Evolutionary conservation across 2,329 filamentous ascomycete genomes (phyloP), one percentile per base, ranked within the genome.

Genomic region (Biscogniauxia sp.): DNA sequence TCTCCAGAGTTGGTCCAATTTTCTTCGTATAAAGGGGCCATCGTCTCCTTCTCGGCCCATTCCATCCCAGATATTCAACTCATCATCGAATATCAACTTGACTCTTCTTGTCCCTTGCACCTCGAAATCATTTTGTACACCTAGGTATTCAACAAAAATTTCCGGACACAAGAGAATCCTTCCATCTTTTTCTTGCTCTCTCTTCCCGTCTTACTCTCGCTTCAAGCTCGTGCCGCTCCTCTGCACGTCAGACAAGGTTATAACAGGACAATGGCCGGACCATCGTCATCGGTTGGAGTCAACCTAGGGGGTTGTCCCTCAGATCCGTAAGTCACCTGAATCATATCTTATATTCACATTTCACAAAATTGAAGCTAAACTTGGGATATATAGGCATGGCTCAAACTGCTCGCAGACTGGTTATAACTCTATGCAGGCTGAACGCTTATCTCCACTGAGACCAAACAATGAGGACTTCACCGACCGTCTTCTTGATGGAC

Each of bases 271-370:
- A 65, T 65, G 63, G n/a, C 41, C 26, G 49, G 45, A 54, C 20
- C 23, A n/a, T 54, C 20, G 37, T 53, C 61, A 23, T 61, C 63
- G 5, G 23, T 51, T 20, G 57, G 20, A 32, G 32, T 61, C 7
- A 64, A 65, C n/a, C 51, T 59, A 37, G 54, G n/a, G 5, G 63
- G 57, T 23, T 61, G 61, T 19, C 51, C 55, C 52, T 57, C 51
- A 49, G 61, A 61, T 26, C 63, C 63, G 54, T 68, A 63, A 52
- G 68, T 59, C 19, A 20, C 52, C 15, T 52, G 20, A 6, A 41
- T n/a, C 19, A 7, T 4, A 20, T 25, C 5, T 23, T 7, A 51
- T 57, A 26, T 56, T 49, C 20, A 11, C 23, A 8, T 49, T n/a
- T 5, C 20, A 50, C 52, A 59, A 57, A n/a, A 51, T 5, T 58